Base-by-base conservation (phyloP, 2,329 filamentous ascomycete genomes). In the Aspergillus pseudoterreus region DNA sequence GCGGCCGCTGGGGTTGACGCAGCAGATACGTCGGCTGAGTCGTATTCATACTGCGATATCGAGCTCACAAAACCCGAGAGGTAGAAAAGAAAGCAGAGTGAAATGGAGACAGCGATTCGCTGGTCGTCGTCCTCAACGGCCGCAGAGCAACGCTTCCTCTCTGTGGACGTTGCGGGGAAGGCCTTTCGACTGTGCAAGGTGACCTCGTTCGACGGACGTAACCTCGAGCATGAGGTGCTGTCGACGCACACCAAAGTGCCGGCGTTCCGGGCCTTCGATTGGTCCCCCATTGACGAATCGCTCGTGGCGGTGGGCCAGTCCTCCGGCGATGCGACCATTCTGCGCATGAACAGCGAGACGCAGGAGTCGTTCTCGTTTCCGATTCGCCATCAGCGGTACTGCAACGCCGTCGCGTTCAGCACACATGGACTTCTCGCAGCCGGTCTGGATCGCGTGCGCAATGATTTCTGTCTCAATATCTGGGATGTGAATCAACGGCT, bases 241-340 rank as follows among this genome's bases (percentile, higher is more conserved):
- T 75, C 78, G 15, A 74, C 76, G 2, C 76, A 79, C 50, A 76
- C 77, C 58, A 79, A 80, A 55, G 75, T 85, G 1, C 81, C 82
- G 24, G 76, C 79, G 24, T 85, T 85, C 62, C 81, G 81, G 36
- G 82, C 83, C 12, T 86, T 86, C 66, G 83, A 85, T 65, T 86
- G 82, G 82, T 85, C 82, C 6, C 79, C 79, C 49, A 74, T 73
- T 33, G 75, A 84, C 57, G 78, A 83, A 52, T 73, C 75, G 44
- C 67, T 84, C 2, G 79, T 85, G 27, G 82, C 80, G 17, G 75
- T 86, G 11, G 83, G 83, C 21, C 77, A 82, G 55, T 78, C 80
- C 2, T 82, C 82, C 15, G 83, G 83, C 32, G 82, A 84, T 65
- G 81, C 82, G 27, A 81, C 77, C 11, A 68, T 86, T 45, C 68